Evolutionary conservation across 257 asterid genomes (phyloP).

Genomic region (Scutellaria baicalensis): DNA sequence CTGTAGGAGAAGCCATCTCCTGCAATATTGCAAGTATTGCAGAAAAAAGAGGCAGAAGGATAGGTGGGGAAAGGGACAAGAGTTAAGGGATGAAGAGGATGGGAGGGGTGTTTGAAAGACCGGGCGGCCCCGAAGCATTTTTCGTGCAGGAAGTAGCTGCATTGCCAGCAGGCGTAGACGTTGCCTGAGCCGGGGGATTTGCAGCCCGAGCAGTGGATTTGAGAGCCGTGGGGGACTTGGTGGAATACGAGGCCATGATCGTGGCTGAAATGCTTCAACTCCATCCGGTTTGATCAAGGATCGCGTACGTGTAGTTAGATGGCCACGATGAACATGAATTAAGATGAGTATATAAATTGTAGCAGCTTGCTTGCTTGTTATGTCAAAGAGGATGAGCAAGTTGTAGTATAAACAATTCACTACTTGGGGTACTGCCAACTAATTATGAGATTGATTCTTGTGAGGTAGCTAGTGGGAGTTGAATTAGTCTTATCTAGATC

Average conservation of each 20-base stretch:
- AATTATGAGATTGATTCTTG: constrained; percentile 8
- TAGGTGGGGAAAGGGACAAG: constrained; percentile 57
- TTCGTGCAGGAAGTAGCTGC: constrained; percentile 48
- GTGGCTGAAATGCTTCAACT: constrained; percentile 63
- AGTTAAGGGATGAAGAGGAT: constrained; percentile 47
- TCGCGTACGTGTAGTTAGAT: too few species aligned
- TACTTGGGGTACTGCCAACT: background rate
- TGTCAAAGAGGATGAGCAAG: constrained; percentile 9
- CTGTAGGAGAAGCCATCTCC: constrained; percentile 46
- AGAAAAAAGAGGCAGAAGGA: constrained; percentile 40
- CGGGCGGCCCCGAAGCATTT: constrained; percentile 44
- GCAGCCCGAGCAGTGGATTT: constrained; percentile 29
- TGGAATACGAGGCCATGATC: constrained; percentile 39
- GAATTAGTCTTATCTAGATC: constrained; percentile 5
- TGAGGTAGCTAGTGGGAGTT: background rate
- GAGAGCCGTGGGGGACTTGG: constrained; percentile 37
- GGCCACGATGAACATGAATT: background rate
- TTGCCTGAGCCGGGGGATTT: constrained; percentile 19
- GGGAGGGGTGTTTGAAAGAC: constrained; percentile 42
- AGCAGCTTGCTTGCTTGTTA: too few species aligned
- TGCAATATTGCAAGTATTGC: constrained; percentile 36
- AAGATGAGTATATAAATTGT: background rate
- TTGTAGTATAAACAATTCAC: background rate
- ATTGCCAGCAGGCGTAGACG: constrained; percentile 29
- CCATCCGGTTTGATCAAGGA: constrained; percentile 39